Evolutionary conservation across 2,329 filamentous ascomycete genomes (phyloP).

Genomic region (Epichloe bromicola): DNA sequence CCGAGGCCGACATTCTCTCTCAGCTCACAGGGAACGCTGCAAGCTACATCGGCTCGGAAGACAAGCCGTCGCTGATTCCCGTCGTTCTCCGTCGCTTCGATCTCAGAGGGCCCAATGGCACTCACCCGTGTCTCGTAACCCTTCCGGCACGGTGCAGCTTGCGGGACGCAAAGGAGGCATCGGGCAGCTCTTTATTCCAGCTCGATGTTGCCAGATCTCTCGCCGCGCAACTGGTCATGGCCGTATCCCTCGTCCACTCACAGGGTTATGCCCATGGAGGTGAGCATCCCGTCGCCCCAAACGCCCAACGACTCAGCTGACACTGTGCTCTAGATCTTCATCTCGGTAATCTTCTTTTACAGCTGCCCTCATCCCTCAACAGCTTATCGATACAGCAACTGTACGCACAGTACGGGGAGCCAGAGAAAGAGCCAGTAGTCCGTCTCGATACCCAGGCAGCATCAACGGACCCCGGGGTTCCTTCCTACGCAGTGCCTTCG

Average conservation of each 20-base stretch:
- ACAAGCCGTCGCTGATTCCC: conserved; percentile 7
- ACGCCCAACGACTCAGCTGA: background rate
- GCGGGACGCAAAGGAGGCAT: conserved; percentile 9
- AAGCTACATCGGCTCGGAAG: no score
- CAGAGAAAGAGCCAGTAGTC: conserved; percentile 12
- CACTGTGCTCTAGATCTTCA: conserved; percentile 15
- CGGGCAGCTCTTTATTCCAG: conserved; percentile 6
- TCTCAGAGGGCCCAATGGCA: conserved; percentile 7
- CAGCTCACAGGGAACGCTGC: background rate
- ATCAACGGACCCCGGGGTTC: background rate
- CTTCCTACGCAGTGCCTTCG: conserved; percentile 3
- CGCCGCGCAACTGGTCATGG: conserved; percentile 14
- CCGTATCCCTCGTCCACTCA: conserved; percentile 13
- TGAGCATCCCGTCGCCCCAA: background rate
- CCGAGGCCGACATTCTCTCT: conserved; percentile 14
- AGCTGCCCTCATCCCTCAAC: conserved; percentile 10
- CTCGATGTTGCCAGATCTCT: no score
- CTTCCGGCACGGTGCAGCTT: conserved; percentile 15
- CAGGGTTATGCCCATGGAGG: conserved; percentile 10
- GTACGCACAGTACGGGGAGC: conserved; percentile 14
- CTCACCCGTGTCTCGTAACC: conserved; percentile 16
- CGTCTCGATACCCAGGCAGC: conserved; percentile 10
- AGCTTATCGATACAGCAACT: conserved; percentile 12
- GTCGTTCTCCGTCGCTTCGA: conserved; percentile 13
- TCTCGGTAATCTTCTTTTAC: conserved; percentile 23